These are phyloP conservation scores for Botrytis pseudocinerea DNA, from an alignment of 2,329 filamentous ascomycete species.

Conservation along the genomic window DNA sequence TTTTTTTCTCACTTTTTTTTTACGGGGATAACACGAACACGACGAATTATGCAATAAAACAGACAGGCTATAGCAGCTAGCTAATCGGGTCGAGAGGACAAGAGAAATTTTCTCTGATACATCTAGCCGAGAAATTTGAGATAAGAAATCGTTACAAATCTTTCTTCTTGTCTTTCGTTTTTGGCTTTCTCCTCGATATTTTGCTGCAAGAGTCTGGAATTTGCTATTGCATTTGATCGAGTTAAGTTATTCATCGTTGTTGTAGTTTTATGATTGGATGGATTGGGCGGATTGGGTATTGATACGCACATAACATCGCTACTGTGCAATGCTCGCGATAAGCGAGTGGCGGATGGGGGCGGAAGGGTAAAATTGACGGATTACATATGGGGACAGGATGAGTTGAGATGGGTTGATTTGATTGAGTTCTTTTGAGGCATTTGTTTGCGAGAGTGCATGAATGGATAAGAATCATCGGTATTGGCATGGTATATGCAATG, in stretches of 20 bases:
- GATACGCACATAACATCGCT: not conserved
- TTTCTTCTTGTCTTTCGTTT: not conserved
- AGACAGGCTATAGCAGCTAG: not conserved
- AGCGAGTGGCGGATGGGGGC: not conserved
- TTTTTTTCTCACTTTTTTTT: not conserved
- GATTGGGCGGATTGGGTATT: not conserved
- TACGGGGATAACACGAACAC: conserved; percentile 18
- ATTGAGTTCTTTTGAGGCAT: conserved; percentile 5
- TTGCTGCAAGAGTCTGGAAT: not conserved
- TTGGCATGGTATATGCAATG: conserved; percentile 5
- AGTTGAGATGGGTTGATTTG: not conserved
- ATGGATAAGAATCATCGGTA: not conserved
- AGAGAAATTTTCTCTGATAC: not conserved
- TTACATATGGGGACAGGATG: not conserved
- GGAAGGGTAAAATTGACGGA: conserved; percentile 11
- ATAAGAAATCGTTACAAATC: not conserved
- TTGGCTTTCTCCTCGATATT: not conserved
- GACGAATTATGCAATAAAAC: conserved; percentile 8
- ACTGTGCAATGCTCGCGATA: conserved; percentile 6
- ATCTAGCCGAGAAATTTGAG: not conserved
- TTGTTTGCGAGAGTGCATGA: conserved; percentile 15
- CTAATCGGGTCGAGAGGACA: not conserved
- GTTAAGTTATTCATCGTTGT: conserved; percentile 16
- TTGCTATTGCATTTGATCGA: conserved; percentile 4
- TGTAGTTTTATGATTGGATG: conserved; percentile 16